These are phyloP conservation scores for Gossypium sturtianum DNA, from an alignment of 345 rosid species.

Conservation along the genomic window DNA sequence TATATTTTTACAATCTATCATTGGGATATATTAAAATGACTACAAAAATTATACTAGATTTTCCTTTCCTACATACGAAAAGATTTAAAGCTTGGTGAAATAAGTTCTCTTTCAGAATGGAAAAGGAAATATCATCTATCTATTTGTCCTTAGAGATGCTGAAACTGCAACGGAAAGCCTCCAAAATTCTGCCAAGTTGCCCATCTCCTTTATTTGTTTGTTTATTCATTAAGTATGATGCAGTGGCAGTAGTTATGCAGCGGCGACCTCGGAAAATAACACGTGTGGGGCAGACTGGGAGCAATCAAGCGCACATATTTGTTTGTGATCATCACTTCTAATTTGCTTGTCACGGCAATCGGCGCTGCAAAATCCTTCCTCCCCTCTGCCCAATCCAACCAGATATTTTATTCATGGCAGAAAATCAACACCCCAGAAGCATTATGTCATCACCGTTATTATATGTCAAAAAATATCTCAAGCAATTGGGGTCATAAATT, in stretches of 20 bases:
- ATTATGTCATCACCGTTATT: background rate
- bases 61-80: background rate
- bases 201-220: background rate
- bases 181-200: background rate
- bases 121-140: background rate
- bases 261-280: slow-evolving; percentile 15
- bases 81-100: background rate
- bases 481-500: background rate
- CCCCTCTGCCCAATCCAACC: slow-evolving; percentile 22
- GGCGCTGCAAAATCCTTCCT: slow-evolving; percentile 25
- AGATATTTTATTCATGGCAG: background rate
- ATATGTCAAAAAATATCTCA: background rate
- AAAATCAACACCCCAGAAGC: slow-evolving; percentile 1
- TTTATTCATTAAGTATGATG: background rate
- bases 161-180: background rate
- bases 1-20: background rate
- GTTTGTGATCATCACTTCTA: slow-evolving; percentile 18
- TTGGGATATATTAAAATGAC: no score
- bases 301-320: slow-evolving; percentile 18
- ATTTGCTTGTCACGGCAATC: slow-evolving; percentile 30
- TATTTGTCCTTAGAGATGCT: background rate
- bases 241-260: background rate
- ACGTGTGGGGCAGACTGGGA: slow-evolving; percentile 8
- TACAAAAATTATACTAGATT: background rate
- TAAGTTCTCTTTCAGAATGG: background rate